phyloP scores from a whole-genome alignment of 306 rosid species.

The Lathyrus tuberosus region DNA sequence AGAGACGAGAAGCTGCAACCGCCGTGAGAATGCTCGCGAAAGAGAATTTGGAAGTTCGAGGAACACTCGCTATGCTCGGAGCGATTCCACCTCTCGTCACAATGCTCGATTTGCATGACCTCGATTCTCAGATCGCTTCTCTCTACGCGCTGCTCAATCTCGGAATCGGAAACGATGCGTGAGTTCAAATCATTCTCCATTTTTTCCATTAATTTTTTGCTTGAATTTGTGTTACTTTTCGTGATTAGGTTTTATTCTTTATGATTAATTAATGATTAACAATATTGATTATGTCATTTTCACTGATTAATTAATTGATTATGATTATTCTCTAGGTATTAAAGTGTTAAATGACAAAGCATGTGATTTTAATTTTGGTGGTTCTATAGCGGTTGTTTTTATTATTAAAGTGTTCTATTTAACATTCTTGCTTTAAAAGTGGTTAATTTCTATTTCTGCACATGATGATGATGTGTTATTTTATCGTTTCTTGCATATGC shows the following conservation, averaged over 20 bases:
- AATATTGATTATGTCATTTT: slow-evolving; percentile 31
- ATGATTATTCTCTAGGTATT: slow-evolving; percentile 19
- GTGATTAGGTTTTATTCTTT: not conserved
- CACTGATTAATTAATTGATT: slow-evolving; percentile 32
- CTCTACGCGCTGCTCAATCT: slow-evolving; percentile 93
- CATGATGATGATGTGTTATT: slow-evolving; percentile 15
- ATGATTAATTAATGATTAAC: too few species aligned
- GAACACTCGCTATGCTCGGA: slow-evolving; percentile 84
- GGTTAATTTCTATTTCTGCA: not conserved
- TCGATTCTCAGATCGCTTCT: slow-evolving; percentile 70
- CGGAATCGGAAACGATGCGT: slow-evolving; percentile 92
- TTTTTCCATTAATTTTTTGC: not conserved
- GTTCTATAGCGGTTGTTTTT: not conserved
- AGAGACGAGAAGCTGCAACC: slow-evolving; percentile 62
- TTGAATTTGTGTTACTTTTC: not conserved
- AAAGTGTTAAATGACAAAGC: slow-evolving; percentile 18
- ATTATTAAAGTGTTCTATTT: slow-evolving; percentile 7
- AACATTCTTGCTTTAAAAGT: not conserved
- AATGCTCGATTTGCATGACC: slow-evolving; percentile 71
- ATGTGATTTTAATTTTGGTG: slow-evolving; percentile 17
- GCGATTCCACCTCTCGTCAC: slow-evolving; percentile 85
- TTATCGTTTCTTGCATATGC: slow-evolving; percentile 7
- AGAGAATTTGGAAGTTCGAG: slow-evolving; percentile 72
- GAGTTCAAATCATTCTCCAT: slow-evolving; percentile 33
- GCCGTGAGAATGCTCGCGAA: slow-evolving; percentile 70